phyloP scores from a whole-genome alignment of 441 rosid genomes.

The Pelargonium myrrhifolium region DNA sequence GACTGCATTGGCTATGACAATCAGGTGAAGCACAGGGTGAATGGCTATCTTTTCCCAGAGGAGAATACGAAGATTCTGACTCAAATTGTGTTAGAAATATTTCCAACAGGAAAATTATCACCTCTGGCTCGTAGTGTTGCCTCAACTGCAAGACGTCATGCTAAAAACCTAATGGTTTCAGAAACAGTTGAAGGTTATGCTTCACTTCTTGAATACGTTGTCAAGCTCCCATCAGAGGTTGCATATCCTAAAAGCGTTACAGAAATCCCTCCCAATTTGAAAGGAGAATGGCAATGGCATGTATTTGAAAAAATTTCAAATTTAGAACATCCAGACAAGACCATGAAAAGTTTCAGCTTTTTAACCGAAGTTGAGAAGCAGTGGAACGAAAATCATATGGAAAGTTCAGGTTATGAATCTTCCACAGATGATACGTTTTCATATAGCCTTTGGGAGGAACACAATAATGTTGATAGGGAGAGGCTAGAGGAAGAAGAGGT shows the following conservation, averaged over 20 bases:
- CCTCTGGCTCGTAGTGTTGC: constrained; percentile 50
- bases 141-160: constrained; percentile 49
- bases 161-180: constrained; percentile 62
- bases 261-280: constrained; percentile 41
- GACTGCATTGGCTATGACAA: constrained; percentile 41
- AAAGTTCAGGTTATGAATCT: constrained; percentile 26
- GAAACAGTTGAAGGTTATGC: constrained; percentile 78
- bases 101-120: constrained; percentile 53
- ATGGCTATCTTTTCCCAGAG: constrained; percentile 81
- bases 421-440: constrained; percentile 52
- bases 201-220: constrained; percentile 50
- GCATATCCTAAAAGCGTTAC: constrained; percentile 49
- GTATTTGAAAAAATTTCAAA: constrained; percentile 43
- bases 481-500: constrained; percentile 91
- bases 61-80: constrained; percentile 48
- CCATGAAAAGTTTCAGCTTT: constrained; percentile 44
- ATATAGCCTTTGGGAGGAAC: constrained; percentile 81
- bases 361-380: constrained; percentile 55
- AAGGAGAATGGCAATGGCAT: constrained; percentile 75
- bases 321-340: constrained; percentile 35
- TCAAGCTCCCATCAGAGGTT: constrained; percentile 83
- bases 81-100: constrained; percentile 45
- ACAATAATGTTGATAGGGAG: constrained; percentile 47
- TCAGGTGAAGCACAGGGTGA: constrained; percentile 89
- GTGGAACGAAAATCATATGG: constrained; percentile 52